Conservation (phyloP, 164 flowering plant species). For the Warburgia ugandensis region DNA sequence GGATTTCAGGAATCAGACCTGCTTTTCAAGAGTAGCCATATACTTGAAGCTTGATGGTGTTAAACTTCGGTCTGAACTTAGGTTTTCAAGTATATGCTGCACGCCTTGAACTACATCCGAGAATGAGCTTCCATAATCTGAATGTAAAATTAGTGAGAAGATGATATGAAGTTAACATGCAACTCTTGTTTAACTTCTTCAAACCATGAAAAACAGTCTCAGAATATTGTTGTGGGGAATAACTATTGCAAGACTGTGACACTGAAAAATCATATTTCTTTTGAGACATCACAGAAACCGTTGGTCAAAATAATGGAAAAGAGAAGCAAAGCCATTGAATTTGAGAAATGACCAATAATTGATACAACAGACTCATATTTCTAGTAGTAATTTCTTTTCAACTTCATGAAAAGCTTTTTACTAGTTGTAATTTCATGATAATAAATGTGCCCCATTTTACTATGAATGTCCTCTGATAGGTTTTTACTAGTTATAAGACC, state of each 20-base stretch:
- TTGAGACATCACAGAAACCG: too few species aligned
- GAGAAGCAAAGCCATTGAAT: neutral
- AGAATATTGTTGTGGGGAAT: too few species aligned
- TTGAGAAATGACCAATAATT: neutral
- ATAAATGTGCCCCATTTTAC: too few species aligned
- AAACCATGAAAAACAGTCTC: too few species aligned
- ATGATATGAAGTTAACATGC: neutral
- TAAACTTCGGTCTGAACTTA: slow-evolving; percentile 41
- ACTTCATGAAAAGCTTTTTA: too few species aligned
- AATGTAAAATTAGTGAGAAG: slow-evolving; percentile 10
- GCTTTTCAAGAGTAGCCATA: slow-evolving; percentile 72
- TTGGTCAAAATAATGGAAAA: too few species aligned
- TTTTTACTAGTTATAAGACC: neutral
- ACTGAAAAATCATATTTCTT: too few species aligned
- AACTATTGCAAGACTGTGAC: too few species aligned
- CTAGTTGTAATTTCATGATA: too few species aligned
- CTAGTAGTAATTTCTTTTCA: too few species aligned
- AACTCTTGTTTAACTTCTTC: too few species aligned
- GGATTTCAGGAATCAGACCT: slow-evolving; percentile 35
- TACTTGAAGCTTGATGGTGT: slow-evolving; percentile 78
- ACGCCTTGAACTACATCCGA: slow-evolving; percentile 72
- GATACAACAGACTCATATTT: neutral
- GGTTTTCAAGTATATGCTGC: slow-evolving; percentile 57
- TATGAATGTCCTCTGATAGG: too few species aligned
- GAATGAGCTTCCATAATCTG: slow-evolving; percentile 87